Evolutionary conservation across 2,329 filamentous ascomycete genomes (phyloP), one percentile per base, ranked within the genome.

Genomic region (Thelonectria rubi): DNA sequence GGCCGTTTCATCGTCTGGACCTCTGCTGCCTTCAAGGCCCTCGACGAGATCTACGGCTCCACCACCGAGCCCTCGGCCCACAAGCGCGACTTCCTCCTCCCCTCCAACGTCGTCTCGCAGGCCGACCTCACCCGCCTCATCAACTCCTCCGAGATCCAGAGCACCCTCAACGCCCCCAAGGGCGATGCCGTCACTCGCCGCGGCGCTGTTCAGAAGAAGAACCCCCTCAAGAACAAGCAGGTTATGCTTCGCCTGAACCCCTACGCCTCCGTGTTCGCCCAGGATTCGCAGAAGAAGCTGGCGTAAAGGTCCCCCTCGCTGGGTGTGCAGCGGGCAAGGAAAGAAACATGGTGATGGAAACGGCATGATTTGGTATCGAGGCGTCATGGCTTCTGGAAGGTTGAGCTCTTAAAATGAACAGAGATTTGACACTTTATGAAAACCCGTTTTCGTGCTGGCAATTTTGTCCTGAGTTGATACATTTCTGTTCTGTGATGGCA

Each of bases 1-100:
- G 95, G 95, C 76, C 95, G 95, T 78, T 99, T 99, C 89, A 88
- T 99, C 82, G 88, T 99, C 88, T 99, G 95, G 95, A 95, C 95
- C 76, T 99, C 96, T 55, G 87, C 92, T 71, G 95, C 95, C 70
- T 98, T 99, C 88, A 90, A 93, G 84, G 92, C 94, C 70, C 92
- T 99, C 69, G 94, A 99, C 84, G 89, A 89, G 82, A 90, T 99
- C 86, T 99, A 99, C 87, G 94, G 94, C 80, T 90, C 91, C 79
- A 96, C 93, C 79, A 95, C 92, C 77, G 85, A 89, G 80, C 88
- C 94, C 73, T 94, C 94, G 50, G 90, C 91, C 69, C 90, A 97
- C 78, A 99, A 99, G 93, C 96, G 95, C 86, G 94, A 99, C 88
- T 99, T 95, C 91, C 88, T 97, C 77, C 90, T 99, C 73, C 95